Evolutionary conservation across 495 filamentous ascomycete genomes (phyloP), one percentile per base, ranked within the genome.

Genomic region (Xylaria scruposa): DNA sequence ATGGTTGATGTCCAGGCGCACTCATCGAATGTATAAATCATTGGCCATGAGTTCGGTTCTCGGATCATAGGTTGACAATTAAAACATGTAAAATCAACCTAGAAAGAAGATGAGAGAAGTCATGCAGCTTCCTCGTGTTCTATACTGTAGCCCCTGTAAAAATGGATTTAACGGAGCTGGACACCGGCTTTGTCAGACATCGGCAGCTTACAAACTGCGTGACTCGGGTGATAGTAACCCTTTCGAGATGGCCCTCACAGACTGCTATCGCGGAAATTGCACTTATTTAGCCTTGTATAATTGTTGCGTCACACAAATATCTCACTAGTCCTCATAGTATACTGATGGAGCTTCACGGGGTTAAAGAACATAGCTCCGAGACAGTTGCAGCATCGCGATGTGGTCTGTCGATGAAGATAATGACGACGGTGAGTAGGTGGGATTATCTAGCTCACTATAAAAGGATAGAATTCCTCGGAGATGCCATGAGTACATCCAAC

Each of bases 101-200:
- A 4, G 19, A 19, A 58, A 4, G 19, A 19, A 58, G 54, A 58
- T 33, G 29, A 60, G 17, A 10, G n/a, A 60, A 40, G 69, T 67
- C 64, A 67, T 58, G 46, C 64, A 58, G 15, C 29, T 44, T 29
- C 40, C 0, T 59, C 67, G 71, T 54, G 9, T 53, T 56, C 24
- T 56, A 56, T 29, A 26, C 51, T 9, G 5, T 13, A 56, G 10
- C 24, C 65, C 53, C 13, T 36, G 54, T 12, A 31, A 51, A 24
- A n/a, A 42, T 75, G 75, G 75, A 75, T 66, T 77, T 77, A 77
- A 73, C 73, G 66, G 69, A 72, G 47, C 40, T 62, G 59, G 71
- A 56, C 46, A 31, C 10, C 33, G 46, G 29, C 15, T 63, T 15
- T 62, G 21, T 53, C 49, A 47, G 44, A 47, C 17, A 47, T 51